Percentiles rank a stretch among this genome's conserved stretches.
Evolutionary conservation across 176 grass and related monocot genomes (phyloP).

Genomic region (Carex pumila): DNA sequence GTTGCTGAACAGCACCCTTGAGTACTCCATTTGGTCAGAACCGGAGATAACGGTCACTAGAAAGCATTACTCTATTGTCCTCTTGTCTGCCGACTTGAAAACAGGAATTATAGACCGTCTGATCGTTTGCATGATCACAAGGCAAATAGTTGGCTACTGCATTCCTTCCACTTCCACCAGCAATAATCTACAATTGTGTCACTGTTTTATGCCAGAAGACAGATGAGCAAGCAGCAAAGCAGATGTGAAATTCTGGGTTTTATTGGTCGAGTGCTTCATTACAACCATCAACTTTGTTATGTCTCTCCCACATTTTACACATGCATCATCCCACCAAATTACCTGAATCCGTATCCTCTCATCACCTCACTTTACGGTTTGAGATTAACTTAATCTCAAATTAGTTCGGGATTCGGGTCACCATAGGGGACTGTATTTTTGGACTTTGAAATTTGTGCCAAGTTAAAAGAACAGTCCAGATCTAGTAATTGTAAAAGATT

Average conservation of each 20-base stretch:
- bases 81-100: conserved; percentile 5
- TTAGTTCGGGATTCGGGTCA: too few species aligned
- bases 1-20: too few species aligned
- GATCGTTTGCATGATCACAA: not conserved
- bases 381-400: too few species aligned
- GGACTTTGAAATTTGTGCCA: too few species aligned
- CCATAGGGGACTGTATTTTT: too few species aligned
- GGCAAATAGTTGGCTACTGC: not conserved
- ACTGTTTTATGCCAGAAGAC: not conserved
- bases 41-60: not conserved
- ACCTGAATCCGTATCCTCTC: not conserved
- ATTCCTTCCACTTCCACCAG: not conserved
- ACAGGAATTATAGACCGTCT: not conserved
- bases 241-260: not conserved
- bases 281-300: not conserved
- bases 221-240: not conserved
- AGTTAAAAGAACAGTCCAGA: too few species aligned
- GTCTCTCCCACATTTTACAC: not conserved
- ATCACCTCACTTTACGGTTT: too few species aligned
- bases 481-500: too few species aligned
- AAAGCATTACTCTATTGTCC: not conserved
- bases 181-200: not conserved
- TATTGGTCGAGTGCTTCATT: not conserved
- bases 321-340: not conserved
- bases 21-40: not conserved